Percentiles rank a stretch among this genome's conserved stretches.
phyloP scores from a whole-genome alignment of 345 rosid species.

The Eucalyptus lansdowneana region DNA sequence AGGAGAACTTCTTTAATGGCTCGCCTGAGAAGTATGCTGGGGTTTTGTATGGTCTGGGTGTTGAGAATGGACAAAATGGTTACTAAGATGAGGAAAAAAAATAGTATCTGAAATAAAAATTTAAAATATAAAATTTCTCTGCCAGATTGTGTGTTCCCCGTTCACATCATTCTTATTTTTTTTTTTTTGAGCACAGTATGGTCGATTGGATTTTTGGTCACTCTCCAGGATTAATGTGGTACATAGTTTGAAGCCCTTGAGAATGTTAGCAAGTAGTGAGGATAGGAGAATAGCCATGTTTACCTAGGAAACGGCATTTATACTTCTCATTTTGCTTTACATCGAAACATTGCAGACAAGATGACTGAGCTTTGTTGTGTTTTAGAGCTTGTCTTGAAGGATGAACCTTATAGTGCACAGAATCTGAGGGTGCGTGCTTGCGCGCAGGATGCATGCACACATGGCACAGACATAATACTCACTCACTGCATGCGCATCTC shows the following conservation, averaged over 20 bases:
- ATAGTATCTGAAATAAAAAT: background rate
- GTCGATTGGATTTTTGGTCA: background rate
- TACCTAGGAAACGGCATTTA: background rate
- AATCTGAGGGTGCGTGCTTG: accelerated
- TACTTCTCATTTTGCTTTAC: background rate
- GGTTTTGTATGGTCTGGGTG: constrained; percentile 2
- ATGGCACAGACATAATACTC: background rate
- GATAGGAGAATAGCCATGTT: background rate
- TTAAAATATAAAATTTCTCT: background rate
- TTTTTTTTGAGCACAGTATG: background rate
- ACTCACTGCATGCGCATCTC: background rate
- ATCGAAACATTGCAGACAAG: background rate
- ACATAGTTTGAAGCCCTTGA: background rate
- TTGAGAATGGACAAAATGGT: background rate
- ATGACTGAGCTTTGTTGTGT: background rate
- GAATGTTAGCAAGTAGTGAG: background rate
- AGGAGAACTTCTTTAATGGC: background rate
- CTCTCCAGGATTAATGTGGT: background rate
- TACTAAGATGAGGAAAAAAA: background rate
- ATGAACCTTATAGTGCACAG: background rate
- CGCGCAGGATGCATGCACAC: background rate
- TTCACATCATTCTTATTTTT: background rate
- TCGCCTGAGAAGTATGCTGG: background rate
- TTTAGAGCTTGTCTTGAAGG: background rate
- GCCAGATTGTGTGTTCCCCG: background rate